A percentile compares a stretch with the other conserved stretches of the same genome.
Conservation (phyloP, 2,329 filamentous ascomycete genomes). For the Nectriaceae sp. region DNA sequence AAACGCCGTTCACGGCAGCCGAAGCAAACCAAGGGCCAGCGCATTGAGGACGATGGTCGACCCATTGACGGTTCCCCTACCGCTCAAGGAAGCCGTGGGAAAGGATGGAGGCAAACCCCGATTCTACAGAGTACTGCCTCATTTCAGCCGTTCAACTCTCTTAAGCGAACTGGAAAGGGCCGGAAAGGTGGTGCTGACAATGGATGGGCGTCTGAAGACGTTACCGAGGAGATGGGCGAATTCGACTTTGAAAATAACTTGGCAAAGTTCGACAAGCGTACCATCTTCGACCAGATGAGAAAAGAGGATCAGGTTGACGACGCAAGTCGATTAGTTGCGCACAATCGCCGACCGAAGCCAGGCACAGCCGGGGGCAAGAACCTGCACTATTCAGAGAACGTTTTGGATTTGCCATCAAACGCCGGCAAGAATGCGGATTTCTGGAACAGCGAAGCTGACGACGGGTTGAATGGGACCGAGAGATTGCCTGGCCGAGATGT, state of each 20-base stretch:
- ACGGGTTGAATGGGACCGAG: conserved; percentile 51
- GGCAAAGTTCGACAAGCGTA: conserved; percentile 92
- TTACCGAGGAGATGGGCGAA: conserved; percentile 90
- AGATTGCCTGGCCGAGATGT: conserved; percentile 51
- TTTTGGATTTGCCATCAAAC: conserved; percentile 64
- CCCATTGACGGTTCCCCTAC: conserved; percentile 24
- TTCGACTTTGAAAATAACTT: conserved; percentile 91
- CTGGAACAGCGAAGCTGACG: conserved; percentile 77
- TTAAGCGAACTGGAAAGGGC: conserved; percentile 58
- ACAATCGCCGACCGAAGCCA: conserved; percentile 73
- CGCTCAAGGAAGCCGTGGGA: conserved; percentile 41
- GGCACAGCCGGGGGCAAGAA: conserved; percentile 84
- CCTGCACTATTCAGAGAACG: conserved; percentile 87
- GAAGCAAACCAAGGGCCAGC: conserved; percentile 33
- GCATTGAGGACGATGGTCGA: conserved; percentile 28
- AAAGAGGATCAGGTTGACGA: conserved; percentile 89
- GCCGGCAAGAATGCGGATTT: conserved; percentile 51
- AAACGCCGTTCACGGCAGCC: conserved; percentile 33
- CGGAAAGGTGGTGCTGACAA: conserved; percentile 58
- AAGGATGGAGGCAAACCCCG: conserved; percentile 62
- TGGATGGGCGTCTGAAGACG: conserved; percentile 95
- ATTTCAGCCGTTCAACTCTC: conserved; percentile 62
- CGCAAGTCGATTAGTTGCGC: conserved; percentile 84
- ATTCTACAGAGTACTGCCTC: conserved; percentile 61
- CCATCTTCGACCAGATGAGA: conserved; percentile 88